Conservation (phyloP, 2,329 filamentous ascomycete genomes). For the Thelonectria discophora region DNA sequence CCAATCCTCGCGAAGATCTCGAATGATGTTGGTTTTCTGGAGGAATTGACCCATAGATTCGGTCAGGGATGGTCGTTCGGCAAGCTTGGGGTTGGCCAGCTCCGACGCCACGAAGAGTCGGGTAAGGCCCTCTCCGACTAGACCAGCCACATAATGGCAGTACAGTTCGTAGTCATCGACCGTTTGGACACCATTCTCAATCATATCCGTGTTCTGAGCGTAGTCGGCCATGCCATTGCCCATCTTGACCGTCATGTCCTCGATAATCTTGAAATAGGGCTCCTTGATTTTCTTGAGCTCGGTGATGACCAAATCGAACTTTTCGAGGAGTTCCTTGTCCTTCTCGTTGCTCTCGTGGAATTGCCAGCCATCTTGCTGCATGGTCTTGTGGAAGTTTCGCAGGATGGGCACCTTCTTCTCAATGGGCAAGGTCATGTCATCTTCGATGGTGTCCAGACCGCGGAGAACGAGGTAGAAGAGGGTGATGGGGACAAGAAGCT, state of each 20-base stretch:
- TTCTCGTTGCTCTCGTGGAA: conserved; percentile 93
- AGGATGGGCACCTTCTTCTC: conserved; percentile 86
- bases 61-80: conserved; percentile 80
- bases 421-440: conserved; percentile 92
- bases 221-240: conserved; percentile 99
- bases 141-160: conserved; percentile 97
- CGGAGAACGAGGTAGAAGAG: conserved; percentile 94
- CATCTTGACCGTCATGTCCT: conserved; percentile 94
- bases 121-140: conserved; percentile 95
- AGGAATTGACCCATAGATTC: conserved; percentile 98
- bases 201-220: conserved; percentile 82
- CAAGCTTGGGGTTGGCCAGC: conserved; percentile 85
- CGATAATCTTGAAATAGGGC: conserved; percentile 85
- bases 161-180: conserved; percentile 93
- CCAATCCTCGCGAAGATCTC: conserved; percentile 90
- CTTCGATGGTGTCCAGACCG: conserved; percentile 96
- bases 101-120: conserved; percentile 87
- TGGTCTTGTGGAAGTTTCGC: conserved; percentile 79
- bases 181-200: conserved; percentile 81
- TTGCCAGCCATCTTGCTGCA: conserved; percentile 89
- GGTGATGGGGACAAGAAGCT: conserved; percentile 87
- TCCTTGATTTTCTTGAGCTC: conserved; percentile 92
- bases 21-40: conserved; percentile 99
- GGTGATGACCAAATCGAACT: conserved; percentile 86
- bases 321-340: conserved; percentile 88